Evolutionary conservation across 2,329 filamentous ascomycete species (phyloP), one percentile per base, ranked within the genome.

Genomic region (Bipolaris bicolor): DNA sequence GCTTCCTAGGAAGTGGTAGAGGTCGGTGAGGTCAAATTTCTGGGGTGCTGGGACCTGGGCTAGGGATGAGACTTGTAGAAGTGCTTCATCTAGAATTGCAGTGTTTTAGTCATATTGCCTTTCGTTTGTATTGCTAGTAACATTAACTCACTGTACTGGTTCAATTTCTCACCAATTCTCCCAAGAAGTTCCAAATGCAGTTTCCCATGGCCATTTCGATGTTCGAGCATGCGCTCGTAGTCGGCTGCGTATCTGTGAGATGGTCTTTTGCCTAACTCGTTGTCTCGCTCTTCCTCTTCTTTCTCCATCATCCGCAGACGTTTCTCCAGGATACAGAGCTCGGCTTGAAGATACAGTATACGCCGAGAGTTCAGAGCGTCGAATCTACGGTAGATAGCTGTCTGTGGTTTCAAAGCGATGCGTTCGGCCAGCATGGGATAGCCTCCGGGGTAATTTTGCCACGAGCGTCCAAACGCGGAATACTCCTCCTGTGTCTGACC

Each of bases 371-470:
- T 67, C 6, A 67, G 53, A 0, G 52, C 55, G 13, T 52, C 50
- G 22, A 68, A 68, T 1, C 55, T 41, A 0, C 64, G 63, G 22
- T 63, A 65, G 9, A 66, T 65, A 1, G 39, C 46, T 0, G 49
- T 61, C 15, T 66, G 55, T 3, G 65, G 63, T 11, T 26, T 40
- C 0, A 53, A 16, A 1, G 40, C 49, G 43, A 67, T 69, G 3
- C 55, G 55, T 1, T 49, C 57, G 0, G 63, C 56, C 0, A 66
- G 39, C 15, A 39, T 56, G 0, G 63, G 62, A 20, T 66, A 69
- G 7, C 65, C 62, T 7, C 43, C 11, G 2, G 51, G 46, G 13
- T 58, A 34, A 0, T 18, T n/a, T 9, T 1, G 20, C 53, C 53
- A 52, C 2, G 46, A 24, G 11, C 11, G 40, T 16, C 2, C 1